Percentiles rank a stretch among this genome's conserved stretches.
These are phyloP conservation scores for Talinum fruticosum DNA, from an alignment of 148 eudicot species.

Conservation along the genomic window DNA sequence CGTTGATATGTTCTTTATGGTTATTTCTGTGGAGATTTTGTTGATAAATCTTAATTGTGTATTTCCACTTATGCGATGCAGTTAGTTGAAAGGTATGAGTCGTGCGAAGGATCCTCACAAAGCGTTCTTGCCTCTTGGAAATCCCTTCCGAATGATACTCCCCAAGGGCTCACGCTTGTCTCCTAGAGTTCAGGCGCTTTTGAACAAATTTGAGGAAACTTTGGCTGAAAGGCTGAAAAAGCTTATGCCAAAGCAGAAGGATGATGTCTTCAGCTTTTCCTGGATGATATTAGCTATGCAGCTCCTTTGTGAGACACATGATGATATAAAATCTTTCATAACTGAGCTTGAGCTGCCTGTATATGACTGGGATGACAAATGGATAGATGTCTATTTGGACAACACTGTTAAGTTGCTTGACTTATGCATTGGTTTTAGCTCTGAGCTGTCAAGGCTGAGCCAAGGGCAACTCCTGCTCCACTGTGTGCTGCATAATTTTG, in stretches of 20 bases:
- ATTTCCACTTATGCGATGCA: constrained; percentile 27
- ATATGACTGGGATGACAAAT: constrained; percentile 79
- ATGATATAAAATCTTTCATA: constrained; percentile 61
- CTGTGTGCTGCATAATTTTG: constrained; percentile 48
- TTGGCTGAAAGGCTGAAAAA: constrained; percentile 54
- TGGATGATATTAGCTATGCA: constrained; percentile 76
- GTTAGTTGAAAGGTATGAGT: constrained; percentile 46
- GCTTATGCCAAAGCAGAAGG: constrained; percentile 50
- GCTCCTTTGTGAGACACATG: constrained; percentile 61
- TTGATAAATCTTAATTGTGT: constrained; percentile 2
- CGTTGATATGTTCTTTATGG: not conserved
- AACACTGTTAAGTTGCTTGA: constrained; percentile 79
- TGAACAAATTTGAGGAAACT: constrained; percentile 65
- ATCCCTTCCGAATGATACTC: constrained; percentile 64
- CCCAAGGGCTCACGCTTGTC: constrained; percentile 62
- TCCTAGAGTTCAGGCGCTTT: constrained; percentile 41
- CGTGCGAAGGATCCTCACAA: constrained; percentile 70
- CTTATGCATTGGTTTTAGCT: constrained; percentile 62
- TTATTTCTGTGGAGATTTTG: not conserved
- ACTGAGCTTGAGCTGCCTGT: constrained; percentile 80
- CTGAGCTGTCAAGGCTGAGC: constrained; percentile 64
- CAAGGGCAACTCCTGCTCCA: constrained; percentile 73
- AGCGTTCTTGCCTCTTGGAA: constrained; percentile 63
- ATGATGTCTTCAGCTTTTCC: constrained; percentile 55
- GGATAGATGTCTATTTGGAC: constrained; percentile 87